phyloP scores from a whole-genome alignment of 331 rosid genomes.

The Quercus tomentella region DNA sequence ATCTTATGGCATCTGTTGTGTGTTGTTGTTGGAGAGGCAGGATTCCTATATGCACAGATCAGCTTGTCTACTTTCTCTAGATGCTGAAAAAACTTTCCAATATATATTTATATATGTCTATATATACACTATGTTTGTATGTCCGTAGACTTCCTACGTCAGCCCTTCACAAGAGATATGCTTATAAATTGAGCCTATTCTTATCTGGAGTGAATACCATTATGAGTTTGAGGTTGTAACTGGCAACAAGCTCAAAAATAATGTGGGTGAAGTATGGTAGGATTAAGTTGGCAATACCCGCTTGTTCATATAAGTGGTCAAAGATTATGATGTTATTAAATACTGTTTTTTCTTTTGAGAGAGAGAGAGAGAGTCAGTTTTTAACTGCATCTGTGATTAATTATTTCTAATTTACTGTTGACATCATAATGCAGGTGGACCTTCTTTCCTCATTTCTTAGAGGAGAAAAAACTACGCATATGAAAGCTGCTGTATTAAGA shows the following conservation, averaged over 20 bases:
- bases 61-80: not conserved
- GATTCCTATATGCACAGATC: not conserved
- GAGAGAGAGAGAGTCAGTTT: too few species aligned
- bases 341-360: too few species aligned
- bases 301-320: too few species aligned
- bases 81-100: not conserved
- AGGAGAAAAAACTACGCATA: slow-evolving; percentile 35
- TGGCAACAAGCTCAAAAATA: not conserved
- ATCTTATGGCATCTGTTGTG: not conserved
- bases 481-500: slow-evolving; percentile 49
- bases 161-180: not conserved
- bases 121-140: not conserved
- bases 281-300: too few species aligned
- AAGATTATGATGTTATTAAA: too few species aligned
- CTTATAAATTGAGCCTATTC: not conserved
- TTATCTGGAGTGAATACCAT: not conserved
- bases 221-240: not conserved
- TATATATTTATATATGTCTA: too few species aligned
- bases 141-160: not conserved
- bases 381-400: not conserved
- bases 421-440: slow-evolving; percentile 48
- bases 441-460: slow-evolving; percentile 53
- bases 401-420: not conserved
- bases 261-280: not conserved
- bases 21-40: slow-evolving; percentile 2